phyloP scores from a whole-genome alignment of 176 grass and related monocot species.

The Lolium rigidum region DNA sequence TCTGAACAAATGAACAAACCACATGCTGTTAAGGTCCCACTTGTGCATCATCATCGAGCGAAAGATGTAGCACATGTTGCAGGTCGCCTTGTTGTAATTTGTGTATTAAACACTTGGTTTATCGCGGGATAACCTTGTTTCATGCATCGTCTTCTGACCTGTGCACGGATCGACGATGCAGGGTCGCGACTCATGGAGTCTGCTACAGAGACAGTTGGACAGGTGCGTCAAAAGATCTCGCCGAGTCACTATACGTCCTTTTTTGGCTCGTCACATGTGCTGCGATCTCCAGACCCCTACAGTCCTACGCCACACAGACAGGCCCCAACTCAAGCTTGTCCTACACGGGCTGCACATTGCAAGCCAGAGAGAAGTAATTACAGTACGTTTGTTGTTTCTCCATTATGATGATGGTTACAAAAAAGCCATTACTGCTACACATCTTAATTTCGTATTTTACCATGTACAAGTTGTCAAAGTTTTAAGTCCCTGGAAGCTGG shows the following conservation, averaged over 20 bases:
- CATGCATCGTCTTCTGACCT: not conserved
- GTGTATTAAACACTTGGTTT: not conserved
- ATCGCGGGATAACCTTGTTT: not conserved
- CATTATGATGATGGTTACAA: not conserved
- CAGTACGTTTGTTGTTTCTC: not conserved
- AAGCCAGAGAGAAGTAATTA: not conserved
- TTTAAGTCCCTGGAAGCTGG: too few relatives aligned
- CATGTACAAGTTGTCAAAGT: too few relatives aligned
- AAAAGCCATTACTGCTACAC: not conserved
- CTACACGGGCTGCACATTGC: conserved; percentile 35
- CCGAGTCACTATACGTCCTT: not conserved
- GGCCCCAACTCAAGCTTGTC: not conserved
- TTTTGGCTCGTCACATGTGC: conserved; percentile 45
- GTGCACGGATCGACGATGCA: not conserved
- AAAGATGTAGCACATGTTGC: not conserved
- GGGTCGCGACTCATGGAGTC: not conserved
- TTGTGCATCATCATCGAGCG: not conserved
- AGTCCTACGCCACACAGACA: not conserved
- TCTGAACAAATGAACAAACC: not conserved
- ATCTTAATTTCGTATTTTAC: too few relatives aligned
- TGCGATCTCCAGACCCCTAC: not conserved
- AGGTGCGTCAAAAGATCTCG: not conserved
- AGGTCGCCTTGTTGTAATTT: not conserved
- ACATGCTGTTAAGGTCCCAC: not conserved
- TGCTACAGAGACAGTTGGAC: not conserved